Conservation (phyloP, 345 rosid species). For the Eucalyptus brandiana region DNA sequence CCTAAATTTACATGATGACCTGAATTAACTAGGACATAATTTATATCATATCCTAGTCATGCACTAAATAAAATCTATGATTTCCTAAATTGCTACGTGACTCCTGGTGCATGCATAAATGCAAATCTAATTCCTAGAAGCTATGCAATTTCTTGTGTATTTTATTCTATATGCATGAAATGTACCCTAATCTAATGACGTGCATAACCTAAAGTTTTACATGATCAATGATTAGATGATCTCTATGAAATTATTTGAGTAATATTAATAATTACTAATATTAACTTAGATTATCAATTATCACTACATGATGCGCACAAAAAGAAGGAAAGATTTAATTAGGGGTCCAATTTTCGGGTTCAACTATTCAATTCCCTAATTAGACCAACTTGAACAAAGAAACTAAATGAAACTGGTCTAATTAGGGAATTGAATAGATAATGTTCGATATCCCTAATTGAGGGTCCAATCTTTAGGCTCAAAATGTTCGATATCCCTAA, state of each 20-base stretch:
- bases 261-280: no score
- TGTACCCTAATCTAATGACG: not conserved
- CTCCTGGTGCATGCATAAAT: not conserved
- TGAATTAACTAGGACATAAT: no score
- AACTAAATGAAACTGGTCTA: no score
- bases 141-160: not conserved
- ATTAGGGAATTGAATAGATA: no score
- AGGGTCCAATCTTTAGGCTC: not conserved
- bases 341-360: not conserved
- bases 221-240: not conserved
- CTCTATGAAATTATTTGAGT: not conserved
- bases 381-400: not conserved
- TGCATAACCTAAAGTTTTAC: not conserved
- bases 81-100: no score
- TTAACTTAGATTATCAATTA: no score
- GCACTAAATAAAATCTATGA: not conserved
- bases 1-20: not conserved
- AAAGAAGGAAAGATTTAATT: not conserved
- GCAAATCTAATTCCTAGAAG: not conserved
- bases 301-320: not conserved
- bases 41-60: not conserved
- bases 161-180: not conserved
- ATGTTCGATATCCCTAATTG: no score
- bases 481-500: not conserved
- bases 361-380: not conserved